These are phyloP conservation scores for Leccinum ochraceum DNA, from an alignment of 768 basidiomycete species.

Conservation along the genomic window DNA sequence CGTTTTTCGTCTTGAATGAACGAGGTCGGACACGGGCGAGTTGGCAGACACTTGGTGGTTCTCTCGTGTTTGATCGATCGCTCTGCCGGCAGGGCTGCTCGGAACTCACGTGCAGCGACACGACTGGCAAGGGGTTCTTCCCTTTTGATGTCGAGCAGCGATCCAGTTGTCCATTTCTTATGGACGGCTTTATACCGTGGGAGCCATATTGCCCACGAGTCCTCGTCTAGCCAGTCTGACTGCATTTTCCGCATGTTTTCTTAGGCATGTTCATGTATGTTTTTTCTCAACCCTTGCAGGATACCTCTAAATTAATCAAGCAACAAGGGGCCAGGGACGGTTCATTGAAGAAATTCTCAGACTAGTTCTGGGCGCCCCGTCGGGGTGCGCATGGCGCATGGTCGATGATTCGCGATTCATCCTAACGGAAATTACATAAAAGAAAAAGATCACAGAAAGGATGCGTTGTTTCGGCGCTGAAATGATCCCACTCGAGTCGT, in stretches of 20 bases:
- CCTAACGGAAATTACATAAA: not conserved
- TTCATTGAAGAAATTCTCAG: slow-evolving; percentile 1
- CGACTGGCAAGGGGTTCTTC: not conserved
- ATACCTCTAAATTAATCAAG: not conserved
- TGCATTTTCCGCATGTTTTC: not conserved
- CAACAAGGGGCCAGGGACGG: not conserved
- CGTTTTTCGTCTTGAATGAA: not conserved
- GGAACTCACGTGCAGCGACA: not conserved
- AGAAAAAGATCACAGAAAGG: not conserved
- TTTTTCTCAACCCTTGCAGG: slow-evolving; percentile 2
- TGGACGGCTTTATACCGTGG: not conserved
- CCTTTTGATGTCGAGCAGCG: not conserved
- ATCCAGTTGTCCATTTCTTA: not conserved
- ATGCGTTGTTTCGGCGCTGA: slow-evolving; percentile 9
- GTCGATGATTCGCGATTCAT: slow-evolving; percentile 6
- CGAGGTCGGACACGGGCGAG: slow-evolving; percentile 5
- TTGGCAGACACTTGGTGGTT: not conserved
- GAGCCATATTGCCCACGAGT: not conserved
- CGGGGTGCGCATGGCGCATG: slow-evolving; percentile 11
- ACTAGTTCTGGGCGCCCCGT: not conserved
- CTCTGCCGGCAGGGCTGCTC: slow-evolving; percentile 3
- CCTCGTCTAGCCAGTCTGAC: not conserved
- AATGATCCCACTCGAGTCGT: not conserved
- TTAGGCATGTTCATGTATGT: not conserved
- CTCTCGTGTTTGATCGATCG: slow-evolving; percentile 3